These are phyloP conservation scores for Ilyonectria mors-panacis DNA, from an alignment of 2,329 filamentous ascomycete genomes.

Conservation along the genomic window DNA sequence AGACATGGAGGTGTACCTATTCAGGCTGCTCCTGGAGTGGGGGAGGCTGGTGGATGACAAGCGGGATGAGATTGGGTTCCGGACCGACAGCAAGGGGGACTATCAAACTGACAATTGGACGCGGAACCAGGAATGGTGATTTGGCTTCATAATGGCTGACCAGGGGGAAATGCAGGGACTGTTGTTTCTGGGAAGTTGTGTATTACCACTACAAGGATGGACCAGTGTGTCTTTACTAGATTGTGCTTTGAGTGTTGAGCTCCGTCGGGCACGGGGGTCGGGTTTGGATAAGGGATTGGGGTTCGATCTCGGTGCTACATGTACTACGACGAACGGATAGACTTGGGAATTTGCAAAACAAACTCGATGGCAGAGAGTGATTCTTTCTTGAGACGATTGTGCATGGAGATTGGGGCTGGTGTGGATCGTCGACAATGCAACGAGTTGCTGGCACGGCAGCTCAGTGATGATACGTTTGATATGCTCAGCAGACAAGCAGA, in stretches of 20 bases:
- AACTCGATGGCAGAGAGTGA: conserved; percentile 7
- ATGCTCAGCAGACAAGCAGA: conserved; percentile 12
- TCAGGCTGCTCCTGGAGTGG: conserved; percentile 84
- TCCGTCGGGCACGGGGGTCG: conserved; percentile 12
- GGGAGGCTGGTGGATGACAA: conserved; percentile 76
- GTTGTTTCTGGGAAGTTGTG: conserved; percentile 1
- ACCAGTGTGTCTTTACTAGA: conserved; percentile 5
- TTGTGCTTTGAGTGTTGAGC: conserved; percentile 10
- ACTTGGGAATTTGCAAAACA: conserved; percentile 17
- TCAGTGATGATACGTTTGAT: conserved; percentile 2
- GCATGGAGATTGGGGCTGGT: conserved; percentile 6
- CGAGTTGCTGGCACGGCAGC: conserved; percentile 11
- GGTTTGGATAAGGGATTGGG: conserved; percentile 1
- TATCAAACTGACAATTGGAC: conserved; percentile 52
- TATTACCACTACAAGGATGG: conserved; percentile 13
- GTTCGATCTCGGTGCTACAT: conserved; percentile 21
- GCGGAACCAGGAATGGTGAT: conserved; percentile 42
- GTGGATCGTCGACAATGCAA: conserved; percentile 8
- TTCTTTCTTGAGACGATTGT: conserved; percentile 9
- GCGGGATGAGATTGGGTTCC: conserved; percentile 62
- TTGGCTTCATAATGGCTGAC: conserved; percentile 1
- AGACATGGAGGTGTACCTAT: conserved; percentile 87
- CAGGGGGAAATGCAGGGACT: not conserved
- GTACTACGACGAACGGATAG: conserved; percentile 26
- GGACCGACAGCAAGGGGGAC: conserved; percentile 47